Conservation (phyloP, 352 stramenopile species). For the Pseudoperonospora humuli region DNA sequence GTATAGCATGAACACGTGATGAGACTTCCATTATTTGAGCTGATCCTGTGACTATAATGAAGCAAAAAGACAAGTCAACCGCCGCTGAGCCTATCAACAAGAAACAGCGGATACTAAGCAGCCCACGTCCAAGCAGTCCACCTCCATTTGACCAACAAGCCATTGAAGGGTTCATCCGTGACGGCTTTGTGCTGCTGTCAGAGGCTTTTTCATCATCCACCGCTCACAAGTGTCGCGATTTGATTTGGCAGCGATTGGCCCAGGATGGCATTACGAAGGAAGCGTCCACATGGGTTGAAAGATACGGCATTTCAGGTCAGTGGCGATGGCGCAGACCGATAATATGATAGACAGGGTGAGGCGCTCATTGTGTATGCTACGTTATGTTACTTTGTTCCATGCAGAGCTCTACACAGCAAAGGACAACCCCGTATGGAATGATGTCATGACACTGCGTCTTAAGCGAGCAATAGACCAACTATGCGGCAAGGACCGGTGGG, state of each 20-base stretch:
- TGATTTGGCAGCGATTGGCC: conserved; percentile 36
- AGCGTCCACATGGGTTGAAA: conserved; percentile 44
- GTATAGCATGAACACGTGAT: conserved; percentile 3
- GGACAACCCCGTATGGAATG: conserved; percentile 34
- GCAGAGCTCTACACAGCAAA: conserved; percentile 41
- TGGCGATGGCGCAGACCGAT: background rate
- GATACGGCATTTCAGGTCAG: conserved; percentile 43
- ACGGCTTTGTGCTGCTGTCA: conserved; percentile 63
- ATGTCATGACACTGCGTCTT: conserved; percentile 38
- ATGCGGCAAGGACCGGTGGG: conserved; percentile 51
- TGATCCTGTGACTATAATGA: background rate
- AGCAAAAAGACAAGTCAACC: background rate
- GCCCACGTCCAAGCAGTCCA: conserved; percentile 1
- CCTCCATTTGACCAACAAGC: conserved; percentile 25
- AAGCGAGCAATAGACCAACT: conserved; percentile 59
- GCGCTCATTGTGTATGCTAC: background rate
- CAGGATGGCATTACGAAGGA: conserved; percentile 34
- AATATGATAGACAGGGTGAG: background rate
- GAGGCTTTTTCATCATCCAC: conserved; percentile 40
- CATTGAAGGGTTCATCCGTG: conserved; percentile 44
- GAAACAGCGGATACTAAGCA: conserved; percentile 11
- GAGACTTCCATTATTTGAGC: background rate
- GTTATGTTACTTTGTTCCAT: background rate
- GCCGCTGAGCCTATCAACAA: background rate
- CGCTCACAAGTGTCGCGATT: conserved; percentile 34